Evolutionary conservation across 139 green algal genomes (phyloP).

Genomic region (Penium margaritaceum): DNA sequence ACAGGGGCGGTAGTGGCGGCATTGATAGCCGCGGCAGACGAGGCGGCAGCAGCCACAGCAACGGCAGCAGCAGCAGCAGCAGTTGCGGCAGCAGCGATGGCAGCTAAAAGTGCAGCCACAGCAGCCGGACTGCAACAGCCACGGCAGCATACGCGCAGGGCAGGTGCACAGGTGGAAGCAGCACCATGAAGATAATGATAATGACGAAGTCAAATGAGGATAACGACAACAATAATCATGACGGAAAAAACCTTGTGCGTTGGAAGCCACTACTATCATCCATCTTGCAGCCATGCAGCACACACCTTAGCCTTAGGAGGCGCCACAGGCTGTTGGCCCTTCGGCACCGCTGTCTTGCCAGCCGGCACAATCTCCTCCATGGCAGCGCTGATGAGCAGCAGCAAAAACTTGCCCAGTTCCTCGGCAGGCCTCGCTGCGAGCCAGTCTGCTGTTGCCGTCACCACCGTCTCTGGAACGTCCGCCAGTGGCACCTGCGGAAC

Average conservation of each 20-base stretch:
- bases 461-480: conserved; percentile 23
- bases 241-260: no score
- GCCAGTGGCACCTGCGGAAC: conserved; percentile 22
- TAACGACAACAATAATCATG: no score
- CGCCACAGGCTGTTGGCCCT: neutral
- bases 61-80: neutral
- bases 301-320: conserved; percentile 24
- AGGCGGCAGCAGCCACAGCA: neutral
- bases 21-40: neutral
- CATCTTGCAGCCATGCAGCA: no score
- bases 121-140: no score
- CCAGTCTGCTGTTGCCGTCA: conserved; percentile 21
- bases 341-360: neutral
- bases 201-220: no score
- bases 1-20: no score
- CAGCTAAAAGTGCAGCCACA: no score
- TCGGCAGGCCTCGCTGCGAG: conserved; percentile 13
- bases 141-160: no score
- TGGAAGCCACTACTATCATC: no score
- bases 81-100: neutral
- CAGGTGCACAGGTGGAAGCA: no score
- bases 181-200: no score
- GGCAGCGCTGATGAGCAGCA: conserved; percentile 15
- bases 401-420: conserved; percentile 32
- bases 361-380: conserved; percentile 17